These are phyloP conservation scores for Miscanthus lutarioriparius DNA, from an alignment of 176 grass and related monocot species.

Conservation along the genomic window DNA sequence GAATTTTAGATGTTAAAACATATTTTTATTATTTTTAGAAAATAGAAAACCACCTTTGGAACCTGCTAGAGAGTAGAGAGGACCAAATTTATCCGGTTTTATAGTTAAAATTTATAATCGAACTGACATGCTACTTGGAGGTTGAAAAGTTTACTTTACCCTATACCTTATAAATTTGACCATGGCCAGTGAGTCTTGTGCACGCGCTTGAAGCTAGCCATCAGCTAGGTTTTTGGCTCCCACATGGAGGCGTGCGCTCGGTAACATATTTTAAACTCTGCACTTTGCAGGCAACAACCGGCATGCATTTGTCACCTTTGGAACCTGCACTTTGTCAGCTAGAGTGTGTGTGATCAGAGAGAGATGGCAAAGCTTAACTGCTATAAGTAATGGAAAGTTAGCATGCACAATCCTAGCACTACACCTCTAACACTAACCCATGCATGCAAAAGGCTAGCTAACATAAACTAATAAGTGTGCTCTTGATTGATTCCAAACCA, in stretches of 20 bases:
- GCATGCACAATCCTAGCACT: slow-evolving; percentile 34
- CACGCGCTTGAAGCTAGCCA: slow-evolving; percentile 3
- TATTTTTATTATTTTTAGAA: too few relatives aligned
- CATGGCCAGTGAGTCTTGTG: background rate
- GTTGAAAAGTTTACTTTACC: background rate
- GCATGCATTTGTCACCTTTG: background rate
- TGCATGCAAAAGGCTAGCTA: background rate
- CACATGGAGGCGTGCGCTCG: slow-evolving; percentile 49
- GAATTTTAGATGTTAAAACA: too few relatives aligned
- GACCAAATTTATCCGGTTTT: too few relatives aligned
- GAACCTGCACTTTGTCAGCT: too few relatives aligned
- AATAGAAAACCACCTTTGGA: background rate
- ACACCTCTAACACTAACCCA: slow-evolving; percentile 2
- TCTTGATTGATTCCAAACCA: slow-evolving; percentile 41
- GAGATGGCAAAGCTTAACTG: background rate
- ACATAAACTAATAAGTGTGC: background rate
- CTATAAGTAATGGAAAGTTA: background rate
- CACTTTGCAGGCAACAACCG: slow-evolving; percentile 13
- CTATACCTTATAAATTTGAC: background rate
- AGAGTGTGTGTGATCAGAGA: background rate
- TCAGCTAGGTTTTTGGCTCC: slow-evolving; percentile 41
- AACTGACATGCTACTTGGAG: background rate
- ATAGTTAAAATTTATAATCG: too few relatives aligned
- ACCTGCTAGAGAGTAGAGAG: background rate
- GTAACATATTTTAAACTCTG: slow-evolving; percentile 8